Percentiles rank a stretch among this genome's conserved stretches.
phyloP scores from a whole-genome alignment of 169 alveolate genomes.

The Theileria equi region DNA sequence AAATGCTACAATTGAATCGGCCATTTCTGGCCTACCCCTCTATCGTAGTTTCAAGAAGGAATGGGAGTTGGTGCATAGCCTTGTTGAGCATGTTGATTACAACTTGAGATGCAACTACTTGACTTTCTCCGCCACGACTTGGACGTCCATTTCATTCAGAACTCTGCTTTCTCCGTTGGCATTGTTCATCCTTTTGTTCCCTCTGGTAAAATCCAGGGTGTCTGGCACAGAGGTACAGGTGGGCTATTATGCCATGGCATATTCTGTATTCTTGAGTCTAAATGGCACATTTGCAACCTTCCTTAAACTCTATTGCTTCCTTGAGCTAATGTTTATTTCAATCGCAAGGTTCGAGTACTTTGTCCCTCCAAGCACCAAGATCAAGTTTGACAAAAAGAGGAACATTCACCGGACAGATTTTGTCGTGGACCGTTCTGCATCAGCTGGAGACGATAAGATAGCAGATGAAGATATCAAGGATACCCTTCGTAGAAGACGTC shows the following conservation, averaged over 20 bases:
- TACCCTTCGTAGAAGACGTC: too few relatives aligned
- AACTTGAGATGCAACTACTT: slow-evolving; percentile 17
- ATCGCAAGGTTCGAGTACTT: slow-evolving; percentile 2
- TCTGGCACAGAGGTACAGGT: background rate
- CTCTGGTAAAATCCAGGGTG: background rate
- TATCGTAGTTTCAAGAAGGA: slow-evolving; percentile 48
- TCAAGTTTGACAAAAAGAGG: background rate
- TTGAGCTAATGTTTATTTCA: slow-evolving; percentile 3
- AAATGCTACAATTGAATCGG: slow-evolving; percentile 35
- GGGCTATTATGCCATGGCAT: background rate
- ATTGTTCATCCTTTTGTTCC: slow-evolving; percentile 11
- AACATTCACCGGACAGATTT: slow-evolving; percentile 7
- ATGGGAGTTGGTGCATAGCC: slow-evolving; percentile 20
- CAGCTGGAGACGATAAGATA: too few relatives aligned
- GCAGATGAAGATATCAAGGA: too few relatives aligned
- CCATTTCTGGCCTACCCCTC: slow-evolving; percentile 30
- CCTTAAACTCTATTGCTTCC: too few relatives aligned
- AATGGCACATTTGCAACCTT: too few relatives aligned
- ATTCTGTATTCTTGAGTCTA: slow-evolving; percentile 1
- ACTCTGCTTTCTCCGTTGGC: background rate
- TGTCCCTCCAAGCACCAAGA: slow-evolving; percentile 7
- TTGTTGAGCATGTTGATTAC: slow-evolving; percentile 16
- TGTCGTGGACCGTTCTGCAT: too few relatives aligned
- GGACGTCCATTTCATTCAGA: slow-evolving; percentile 22
- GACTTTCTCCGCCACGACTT: slow-evolving; percentile 7